Conservation (phyloP, 2,329 filamentous ascomycete genomes). For the Aspergillus pseudoviridinutans region DNA sequence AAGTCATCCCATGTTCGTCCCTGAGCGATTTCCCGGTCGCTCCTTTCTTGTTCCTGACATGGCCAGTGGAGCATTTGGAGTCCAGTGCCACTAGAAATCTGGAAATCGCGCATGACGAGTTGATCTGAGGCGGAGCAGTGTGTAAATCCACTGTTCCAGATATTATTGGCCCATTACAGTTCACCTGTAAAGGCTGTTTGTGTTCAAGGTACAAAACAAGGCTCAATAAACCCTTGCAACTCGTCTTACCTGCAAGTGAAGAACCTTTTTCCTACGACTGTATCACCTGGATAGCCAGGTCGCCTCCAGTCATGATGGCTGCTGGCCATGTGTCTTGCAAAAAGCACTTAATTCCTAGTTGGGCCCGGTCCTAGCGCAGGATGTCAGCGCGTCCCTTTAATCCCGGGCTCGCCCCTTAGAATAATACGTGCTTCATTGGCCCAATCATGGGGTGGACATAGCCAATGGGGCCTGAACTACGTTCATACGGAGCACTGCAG, state of each 20-base stretch:
- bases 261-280: not conserved
- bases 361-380: not conserved
- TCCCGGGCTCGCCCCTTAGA: not conserved
- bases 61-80: conserved; percentile 12
- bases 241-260: no score
- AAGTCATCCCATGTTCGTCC: conserved; percentile 12
- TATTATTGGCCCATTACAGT: not conserved
- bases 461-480: not conserved
- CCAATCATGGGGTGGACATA: not conserved
- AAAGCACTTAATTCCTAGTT: not conserved
- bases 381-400: not conserved
- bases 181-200: not conserved
- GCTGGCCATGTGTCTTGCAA: not conserved
- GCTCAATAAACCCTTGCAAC: no score
- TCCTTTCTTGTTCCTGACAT: conserved; percentile 16
- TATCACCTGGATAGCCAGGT: not conserved
- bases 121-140: not conserved
- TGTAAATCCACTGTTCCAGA: no score
- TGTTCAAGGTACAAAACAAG: no score
- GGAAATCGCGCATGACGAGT: not conserved
- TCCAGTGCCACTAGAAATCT: not conserved
- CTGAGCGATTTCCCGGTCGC: conserved; percentile 6
- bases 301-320: not conserved
- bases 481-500: not conserved
- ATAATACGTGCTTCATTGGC: no score